These are phyloP conservation scores for Fusarium piperis DNA, from an alignment of 2,329 filamentous ascomycete species.

Conservation along the genomic window DNA sequence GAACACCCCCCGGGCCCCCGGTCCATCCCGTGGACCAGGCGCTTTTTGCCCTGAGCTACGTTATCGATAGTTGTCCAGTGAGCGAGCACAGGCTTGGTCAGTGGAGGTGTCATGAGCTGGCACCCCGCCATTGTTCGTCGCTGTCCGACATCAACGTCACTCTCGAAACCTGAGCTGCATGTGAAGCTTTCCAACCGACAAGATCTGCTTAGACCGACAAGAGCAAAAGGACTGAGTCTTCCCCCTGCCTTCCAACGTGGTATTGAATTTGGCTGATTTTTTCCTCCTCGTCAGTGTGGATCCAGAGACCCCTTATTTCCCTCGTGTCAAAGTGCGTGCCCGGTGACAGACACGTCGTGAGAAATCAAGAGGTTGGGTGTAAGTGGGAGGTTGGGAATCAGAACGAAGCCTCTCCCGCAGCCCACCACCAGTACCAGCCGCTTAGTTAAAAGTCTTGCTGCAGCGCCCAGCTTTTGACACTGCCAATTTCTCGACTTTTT, in stretches of 20 bases:
- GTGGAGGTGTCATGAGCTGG: slow-evolving; percentile 40
- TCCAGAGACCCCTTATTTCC: slow-evolving; percentile 33
- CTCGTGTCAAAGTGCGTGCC: slow-evolving; percentile 20
- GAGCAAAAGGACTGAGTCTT: slow-evolving; percentile 34
- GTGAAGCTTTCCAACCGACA: slow-evolving; percentile 7
- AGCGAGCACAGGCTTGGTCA: slow-evolving; percentile 31
- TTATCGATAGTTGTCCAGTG: slow-evolving; percentile 45
- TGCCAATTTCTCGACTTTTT: slow-evolving; percentile 23
- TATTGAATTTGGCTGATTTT: slow-evolving; percentile 32
- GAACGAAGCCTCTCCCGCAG: slow-evolving; percentile 36
- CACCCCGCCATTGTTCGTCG: slow-evolving; percentile 35
- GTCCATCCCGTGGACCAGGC: not conserved
- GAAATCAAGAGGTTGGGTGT: slow-evolving; percentile 47
- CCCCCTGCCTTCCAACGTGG: slow-evolving; percentile 1
- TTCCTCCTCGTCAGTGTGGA: slow-evolving; percentile 25
- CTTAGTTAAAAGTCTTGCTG: slow-evolving; percentile 46
- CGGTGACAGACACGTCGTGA: slow-evolving; percentile 15
- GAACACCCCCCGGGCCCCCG: not conserved
- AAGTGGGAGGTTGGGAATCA: slow-evolving; percentile 50
- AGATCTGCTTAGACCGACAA: not conserved
- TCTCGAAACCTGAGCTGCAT: not conserved
- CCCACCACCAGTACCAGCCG: slow-evolving; percentile 41
- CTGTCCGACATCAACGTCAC: slow-evolving; percentile 32
- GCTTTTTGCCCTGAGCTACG: not conserved
- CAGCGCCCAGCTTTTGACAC: slow-evolving; percentile 41